A percentile compares a stretch with the other conserved stretches of the same genome.
These are phyloP conservation scores for Hevea brasiliensis DNA, from an alignment of 345 rosid genomes.

Conservation along the genomic window DNA sequence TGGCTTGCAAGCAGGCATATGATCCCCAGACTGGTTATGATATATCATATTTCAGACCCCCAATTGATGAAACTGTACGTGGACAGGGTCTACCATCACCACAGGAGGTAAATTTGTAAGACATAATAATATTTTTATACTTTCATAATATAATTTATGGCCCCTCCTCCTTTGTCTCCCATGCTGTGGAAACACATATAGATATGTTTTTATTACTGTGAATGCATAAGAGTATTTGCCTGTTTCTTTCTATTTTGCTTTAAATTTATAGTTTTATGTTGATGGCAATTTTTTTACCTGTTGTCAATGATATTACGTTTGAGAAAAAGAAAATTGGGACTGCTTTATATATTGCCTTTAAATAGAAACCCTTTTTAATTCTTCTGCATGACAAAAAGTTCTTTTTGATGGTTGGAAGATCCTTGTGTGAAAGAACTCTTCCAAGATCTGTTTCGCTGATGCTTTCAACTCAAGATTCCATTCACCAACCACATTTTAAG, in stretches of 20 bases:
- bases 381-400: not conserved
- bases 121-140: not conserved
- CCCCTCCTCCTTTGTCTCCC: not conserved
- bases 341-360: no score
- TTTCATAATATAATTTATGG: not conserved
- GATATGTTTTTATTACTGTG: not conserved
- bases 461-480: not conserved
- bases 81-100: conserved; percentile 64
- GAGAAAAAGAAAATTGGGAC: not conserved
- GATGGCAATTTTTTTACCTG: not conserved
- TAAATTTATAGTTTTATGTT: not conserved
- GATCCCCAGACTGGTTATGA: conserved; percentile 67
- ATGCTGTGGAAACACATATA: not conserved
- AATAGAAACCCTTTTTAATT: no score
- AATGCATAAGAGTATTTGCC: not conserved
- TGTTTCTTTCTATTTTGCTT: not conserved
- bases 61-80: conserved; percentile 54
- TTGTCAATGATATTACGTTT: not conserved
- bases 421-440: not conserved
- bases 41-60: conserved; percentile 65
- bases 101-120: conserved; percentile 62
- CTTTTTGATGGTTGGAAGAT: not conserved
- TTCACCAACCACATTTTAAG: not conserved
- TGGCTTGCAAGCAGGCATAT: conserved; percentile 50
- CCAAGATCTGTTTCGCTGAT: not conserved